Evolutionary conservation across 805 yeast species (phyloP), one percentile per base, ranked within the genome.

Genomic region (Dipodascus geniculatus): DNA sequence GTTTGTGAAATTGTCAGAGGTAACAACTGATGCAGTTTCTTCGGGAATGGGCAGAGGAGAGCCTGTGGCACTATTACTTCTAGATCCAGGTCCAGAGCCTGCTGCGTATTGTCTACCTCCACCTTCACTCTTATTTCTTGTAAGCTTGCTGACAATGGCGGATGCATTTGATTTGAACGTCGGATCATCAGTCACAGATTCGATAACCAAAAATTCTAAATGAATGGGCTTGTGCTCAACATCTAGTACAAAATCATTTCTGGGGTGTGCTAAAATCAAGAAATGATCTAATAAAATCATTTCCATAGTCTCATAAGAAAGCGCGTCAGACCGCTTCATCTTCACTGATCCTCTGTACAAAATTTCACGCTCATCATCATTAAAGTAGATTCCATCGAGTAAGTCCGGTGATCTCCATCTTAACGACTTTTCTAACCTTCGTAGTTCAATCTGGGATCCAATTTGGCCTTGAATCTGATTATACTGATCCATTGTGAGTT

Each of bases 261-360:
- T 58, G 11, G 60, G 57, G 51, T 70, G 69, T 4, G 72, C 64
- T 20, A 71, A 54, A 2, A 71, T 63, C 49, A 87, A 67, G 60
- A 74, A 85, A 61, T 87, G 85, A 63, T 87, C 95, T 52, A 87
- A 67, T 28, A 87, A 68, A 20, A 86, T 78, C 22, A 85, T 60
- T 38, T 38, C 20, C 20, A 17, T 38, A 4, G 44, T 38, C 14
- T 38, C 44, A 38, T 38, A 38, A 38, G 44, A 38, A 11, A 38
- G 44, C 8, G 44, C 20, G 20, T 38, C 44, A 11, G 44, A 11
- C 14, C 20, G 4, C 14, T 38, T 38, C 44, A 38, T 17, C 19
- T n/a, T 17, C 6, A 38, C 44, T 17, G 20, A 3, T 11, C 44
- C 44, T 38, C 20, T 4, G 20, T 38, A 17, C 14, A 38, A 38